Percentiles rank a stretch among this genome's conserved stretches.
These are phyloP conservation scores for Xylaria curta DNA, from an alignment of 495 filamentous ascomycete species.

Conservation along the genomic window DNA sequence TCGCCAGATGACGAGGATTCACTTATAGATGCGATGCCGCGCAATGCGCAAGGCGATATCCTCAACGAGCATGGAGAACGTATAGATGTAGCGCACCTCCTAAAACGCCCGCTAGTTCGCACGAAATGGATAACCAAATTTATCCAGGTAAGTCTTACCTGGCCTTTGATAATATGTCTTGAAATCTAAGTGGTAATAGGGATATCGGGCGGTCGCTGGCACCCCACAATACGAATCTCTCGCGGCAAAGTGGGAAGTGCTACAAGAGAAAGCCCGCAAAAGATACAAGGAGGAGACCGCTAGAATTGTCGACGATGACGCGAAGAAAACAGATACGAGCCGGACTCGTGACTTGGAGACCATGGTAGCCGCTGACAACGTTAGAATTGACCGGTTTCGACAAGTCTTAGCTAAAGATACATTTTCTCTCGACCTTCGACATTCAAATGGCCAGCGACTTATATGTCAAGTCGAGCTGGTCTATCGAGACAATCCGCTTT, in stretches of 20 bases:
- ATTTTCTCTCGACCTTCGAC: constrained; percentile 83
- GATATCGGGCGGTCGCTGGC: constrained; percentile 35
- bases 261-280: constrained; percentile 77
- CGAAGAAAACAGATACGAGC: constrained; percentile 79
- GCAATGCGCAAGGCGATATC: constrained; percentile 80
- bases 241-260: constrained; percentile 54
- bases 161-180: neutral
- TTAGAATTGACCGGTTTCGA: constrained; percentile 73
- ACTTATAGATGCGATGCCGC: constrained; percentile 71
- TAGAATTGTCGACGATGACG: constrained; percentile 88
- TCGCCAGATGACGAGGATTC: constrained; percentile 60
- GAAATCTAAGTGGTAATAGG: constrained; percentile 32
- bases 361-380: constrained; percentile 68
- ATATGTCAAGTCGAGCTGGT: constrained; percentile 90
- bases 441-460: constrained; percentile 88
- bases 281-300: constrained; percentile 85
- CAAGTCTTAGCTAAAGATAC: constrained; percentile 87
- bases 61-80: constrained; percentile 80
- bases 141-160: constrained; percentile 64
- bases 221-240: constrained; percentile 36
- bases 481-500: constrained; percentile 73
- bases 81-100: constrained; percentile 91
- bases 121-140: constrained; percentile 88
- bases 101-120: constrained; percentile 87
- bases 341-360: constrained; percentile 79